Conservation (phyloP, 1,139 yeast species). For the Kodamaea suecica region DNA sequence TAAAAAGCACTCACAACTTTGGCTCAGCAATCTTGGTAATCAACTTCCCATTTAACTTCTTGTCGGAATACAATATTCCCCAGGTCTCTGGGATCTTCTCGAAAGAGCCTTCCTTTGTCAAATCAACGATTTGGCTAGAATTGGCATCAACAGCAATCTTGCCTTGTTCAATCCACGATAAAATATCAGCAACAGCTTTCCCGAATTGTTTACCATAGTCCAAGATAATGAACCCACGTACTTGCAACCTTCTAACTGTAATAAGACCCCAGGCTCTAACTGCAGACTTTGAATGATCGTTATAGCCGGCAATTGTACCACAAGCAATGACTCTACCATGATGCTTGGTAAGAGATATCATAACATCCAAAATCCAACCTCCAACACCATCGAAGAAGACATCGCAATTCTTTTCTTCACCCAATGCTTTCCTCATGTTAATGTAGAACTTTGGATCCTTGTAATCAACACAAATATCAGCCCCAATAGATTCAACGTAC, state of each 20-base stretch:
- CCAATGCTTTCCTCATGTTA: conserved; percentile 14
- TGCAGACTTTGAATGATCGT: conserved; percentile 28
- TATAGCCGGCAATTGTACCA: conserved; percentile 31
- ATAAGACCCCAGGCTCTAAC: conserved; percentile 25
- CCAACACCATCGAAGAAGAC: conserved; percentile 27
- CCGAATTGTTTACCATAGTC: conserved; percentile 16
- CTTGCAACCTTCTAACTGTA: conserved; percentile 21
- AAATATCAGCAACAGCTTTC: conserved; percentile 14
- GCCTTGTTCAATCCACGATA: conserved; percentile 21
- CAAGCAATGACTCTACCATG: conserved; percentile 28
- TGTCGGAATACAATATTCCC: conserved; percentile 37
- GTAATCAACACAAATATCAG: conserved; percentile 28
- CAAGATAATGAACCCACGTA: conserved; percentile 21
- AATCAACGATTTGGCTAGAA: conserved; percentile 27
- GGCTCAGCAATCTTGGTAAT: conserved; percentile 18
- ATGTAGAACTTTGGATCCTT: conserved; percentile 14
- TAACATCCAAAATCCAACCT: conserved; percentile 20
- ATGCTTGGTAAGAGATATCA: conserved; percentile 19
- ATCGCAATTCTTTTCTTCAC: conserved; percentile 26
- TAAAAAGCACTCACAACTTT: not conserved
- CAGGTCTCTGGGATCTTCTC: conserved; percentile 41
- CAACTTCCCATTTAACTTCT: conserved; percentile 31
- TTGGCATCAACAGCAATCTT: conserved; percentile 17
- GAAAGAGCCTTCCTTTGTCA: not conserved
- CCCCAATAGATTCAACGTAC: conserved; percentile 31